phyloP scores from a whole-genome alignment of 1,284 basidiomycete genomes.

The Volvariella surrecta region DNA sequence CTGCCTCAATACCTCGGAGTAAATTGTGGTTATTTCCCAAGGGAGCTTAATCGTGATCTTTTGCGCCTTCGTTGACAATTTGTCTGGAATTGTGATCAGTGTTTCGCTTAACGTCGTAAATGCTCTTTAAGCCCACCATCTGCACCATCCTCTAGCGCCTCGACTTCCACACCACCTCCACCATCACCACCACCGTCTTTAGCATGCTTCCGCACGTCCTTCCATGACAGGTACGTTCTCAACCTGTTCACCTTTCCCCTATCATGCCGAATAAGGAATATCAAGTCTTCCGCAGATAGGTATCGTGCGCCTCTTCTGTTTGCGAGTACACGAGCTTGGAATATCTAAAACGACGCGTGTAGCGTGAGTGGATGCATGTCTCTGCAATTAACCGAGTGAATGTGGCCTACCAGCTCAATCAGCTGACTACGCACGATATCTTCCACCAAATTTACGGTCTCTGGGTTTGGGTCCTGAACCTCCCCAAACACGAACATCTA shows the following conservation, averaged over 20 bases:
- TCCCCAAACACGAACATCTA: conserved; percentile 98
- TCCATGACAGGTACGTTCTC: conserved; percentile 95
- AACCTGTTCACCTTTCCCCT: conserved; percentile 91
- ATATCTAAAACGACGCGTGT: conserved; percentile 46
- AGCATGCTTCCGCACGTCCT: conserved; percentile 93
- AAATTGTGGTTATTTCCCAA: conserved; percentile 93
- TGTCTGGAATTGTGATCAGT: conserved; percentile 40
- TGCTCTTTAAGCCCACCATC: conserved; percentile 43
- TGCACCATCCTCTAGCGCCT: conserved; percentile 68
- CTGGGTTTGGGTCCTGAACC: conserved; percentile 81
- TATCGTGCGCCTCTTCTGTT: conserved; percentile 78
- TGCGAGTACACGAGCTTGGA: conserved; percentile 83
- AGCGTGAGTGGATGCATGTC: not conserved
- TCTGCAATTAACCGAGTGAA: not conserved
- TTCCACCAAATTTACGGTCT: conserved; percentile 89
- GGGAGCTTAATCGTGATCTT: conserved; percentile 94
- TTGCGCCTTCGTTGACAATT: conserved; percentile 76
- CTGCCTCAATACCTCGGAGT: conserved; percentile 73
- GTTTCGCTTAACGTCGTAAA: not conserved
- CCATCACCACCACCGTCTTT: conserved; percentile 81
- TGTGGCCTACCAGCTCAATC: conserved; percentile 73
- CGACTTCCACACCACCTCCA: conserved; percentile 74
- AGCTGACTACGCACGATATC: conserved; percentile 94
- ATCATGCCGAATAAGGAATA: conserved; percentile 95
- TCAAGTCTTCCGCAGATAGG: conserved; percentile 88